Base-by-base conservation (phyloP, 768 basidiomycete genomes). In the Paxillus ammoniavirescens region DNA sequence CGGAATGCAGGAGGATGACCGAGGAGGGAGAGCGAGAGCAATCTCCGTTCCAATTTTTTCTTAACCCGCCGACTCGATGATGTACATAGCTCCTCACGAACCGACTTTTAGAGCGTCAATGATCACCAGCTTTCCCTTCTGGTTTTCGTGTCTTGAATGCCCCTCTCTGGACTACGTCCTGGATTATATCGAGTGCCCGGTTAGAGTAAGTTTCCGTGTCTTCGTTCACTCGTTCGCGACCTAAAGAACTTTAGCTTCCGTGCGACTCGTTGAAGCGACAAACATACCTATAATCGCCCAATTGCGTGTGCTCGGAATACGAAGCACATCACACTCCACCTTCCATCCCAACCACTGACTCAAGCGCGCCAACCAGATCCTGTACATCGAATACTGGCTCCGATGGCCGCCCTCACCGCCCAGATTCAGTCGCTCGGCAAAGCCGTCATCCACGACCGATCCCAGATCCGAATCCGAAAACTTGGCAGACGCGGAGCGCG, bases 221-320 rank as follows among this genome's bases (percentile, higher is more conserved):
- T 47, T 61, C 45, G 46, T 21, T n/a, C 53, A 60, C 59, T 61
- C 65, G 55, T 66, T 61, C 50, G 56, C 71, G 54, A 55, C 66
- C 68, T 70, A 52, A 35, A 49, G 44, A 23, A 5, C 12, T 46
- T 31, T 18, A 54, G 48, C 4, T 8, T 42, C 7, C 4, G 10
- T 5, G n/a, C 14, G 26, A 18, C 14, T 30, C 26, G 7, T 18
- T 0, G 30, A 50, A 33, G 8, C 14, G 2, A 38, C 4, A 26
- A 18, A 77, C 84, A 18, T 50, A 93, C 95, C 94, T 30, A 96
- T 71, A 47, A 97, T 79, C 0, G 88, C 91, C 93, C 94, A 97
- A 64, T 93, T 93, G 54, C 93, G 81, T 38, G 96, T 97, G 67
- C 90, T 93, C 1, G 95, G 95, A 12, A 98, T 95, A 55, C 96